A percentile compares a stretch with the other conserved stretches of the same genome.
These are phyloP conservation scores for Whalleya microplaca DNA, from an alignment of 2,329 filamentous ascomycete species.

Conservation along the genomic window DNA sequence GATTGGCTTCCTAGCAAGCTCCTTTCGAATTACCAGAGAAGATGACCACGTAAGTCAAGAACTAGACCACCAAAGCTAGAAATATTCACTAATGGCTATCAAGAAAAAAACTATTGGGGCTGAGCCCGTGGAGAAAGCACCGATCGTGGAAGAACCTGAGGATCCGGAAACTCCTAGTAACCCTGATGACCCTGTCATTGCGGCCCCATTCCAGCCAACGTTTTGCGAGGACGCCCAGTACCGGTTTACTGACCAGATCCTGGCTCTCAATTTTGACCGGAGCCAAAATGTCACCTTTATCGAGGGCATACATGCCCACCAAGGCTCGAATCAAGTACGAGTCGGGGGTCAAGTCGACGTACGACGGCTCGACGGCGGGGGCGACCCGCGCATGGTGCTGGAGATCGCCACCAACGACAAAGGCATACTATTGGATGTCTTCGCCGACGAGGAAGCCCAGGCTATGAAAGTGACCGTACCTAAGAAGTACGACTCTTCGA, in stretches of 20 bases:
- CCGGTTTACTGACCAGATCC: conserved; percentile 34
- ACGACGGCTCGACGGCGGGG: conserved; percentile 40
- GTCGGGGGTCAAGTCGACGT: conserved; percentile 52
- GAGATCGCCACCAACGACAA: conserved; percentile 52
- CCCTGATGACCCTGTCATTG: conserved; percentile 11
- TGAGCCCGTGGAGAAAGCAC: conserved; percentile 20
- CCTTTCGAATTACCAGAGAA: conserved; percentile 27
- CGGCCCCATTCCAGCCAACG: conserved; percentile 23
- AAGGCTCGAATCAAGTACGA: conserved; percentile 37
- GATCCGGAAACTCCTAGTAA: conserved; percentile 11
- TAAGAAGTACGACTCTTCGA: conserved; percentile 34
- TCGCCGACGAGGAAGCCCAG: conserved; percentile 42
- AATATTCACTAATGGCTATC: conserved; percentile 10
- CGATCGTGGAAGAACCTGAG: conserved; percentile 9
- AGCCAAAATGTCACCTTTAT: conserved; percentile 44
- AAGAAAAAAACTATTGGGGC: conserved; percentile 28
- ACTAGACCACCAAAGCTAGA: background rate
- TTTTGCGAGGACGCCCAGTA: conserved; percentile 32
- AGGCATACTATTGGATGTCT: conserved; percentile 39
- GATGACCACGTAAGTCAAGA: conserved; percentile 30
- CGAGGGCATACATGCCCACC: conserved; percentile 40
- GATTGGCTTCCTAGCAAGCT: conserved; percentile 36
- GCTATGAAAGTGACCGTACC: conserved; percentile 46
- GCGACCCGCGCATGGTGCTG: conserved; percentile 45
- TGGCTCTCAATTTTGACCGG: conserved; percentile 41